Evolutionary conservation across 2,329 filamentous ascomycete species (phyloP), one percentile per base, ranked within the genome.

Genomic region (Xylariaceae sp.): DNA sequence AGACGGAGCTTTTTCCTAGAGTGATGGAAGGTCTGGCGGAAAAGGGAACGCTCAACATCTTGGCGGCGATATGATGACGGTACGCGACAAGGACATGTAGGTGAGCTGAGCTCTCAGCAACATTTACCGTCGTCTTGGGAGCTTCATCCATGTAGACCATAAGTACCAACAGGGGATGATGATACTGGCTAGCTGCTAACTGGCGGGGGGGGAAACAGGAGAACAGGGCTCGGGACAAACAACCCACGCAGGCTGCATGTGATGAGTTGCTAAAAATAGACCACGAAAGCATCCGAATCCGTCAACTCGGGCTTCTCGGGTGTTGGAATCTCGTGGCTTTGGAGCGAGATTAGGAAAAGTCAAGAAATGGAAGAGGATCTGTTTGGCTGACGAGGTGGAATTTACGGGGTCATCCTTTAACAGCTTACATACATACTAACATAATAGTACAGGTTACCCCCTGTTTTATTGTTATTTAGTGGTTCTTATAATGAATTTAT

Each of bases 1-100:
- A 48, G 52, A 61, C 64, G 57, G 59, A 54, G 60, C 56, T 59
- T 61, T 63, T 61, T 55, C 52, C 50, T 59, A 52, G 63, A 60
- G 57, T 63, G 66, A 67, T 65, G 63, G 64, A 61, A 54, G 48
- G 64, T 60, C 45, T 63, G 52, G 57, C 65, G 60, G 65, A 66
- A 67, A 65, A 65, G 67, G 66, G 63, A 66, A 67, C 59, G 62
- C 62, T 70, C 61, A 58, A 67, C 66, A 58, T 59, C 66, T 69
- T 69, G 68, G 66, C 68, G 55, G 44, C 56, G 55, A 57, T 16
- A 37, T 47, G 56, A 65, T 55, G 56, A 60, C 55, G 63, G 67
- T 68, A 69, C 67, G 54, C 41, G 44, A 44, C 23, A 50, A 61
- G 56, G 53, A 68, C 66, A 45, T 55, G 48, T n/a, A 50, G 52